Percentiles rank a stretch among this genome's conserved stretches.
phyloP scores from a whole-genome alignment of 345 rosid genomes.

The Eucalyptus pauciflora region DNA sequence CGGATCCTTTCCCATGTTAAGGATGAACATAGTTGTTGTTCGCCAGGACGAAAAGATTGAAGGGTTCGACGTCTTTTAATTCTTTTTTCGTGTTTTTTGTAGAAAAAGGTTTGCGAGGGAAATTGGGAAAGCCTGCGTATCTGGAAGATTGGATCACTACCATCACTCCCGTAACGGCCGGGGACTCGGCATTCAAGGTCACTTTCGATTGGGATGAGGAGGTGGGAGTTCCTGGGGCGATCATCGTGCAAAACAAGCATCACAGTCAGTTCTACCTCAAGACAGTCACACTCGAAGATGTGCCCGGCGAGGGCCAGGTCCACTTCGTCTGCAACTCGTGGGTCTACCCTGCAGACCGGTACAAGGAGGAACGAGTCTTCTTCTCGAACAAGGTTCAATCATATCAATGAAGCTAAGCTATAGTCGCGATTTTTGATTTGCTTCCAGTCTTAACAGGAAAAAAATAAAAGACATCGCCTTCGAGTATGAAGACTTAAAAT shows the following conservation, averaged over 20 bases:
- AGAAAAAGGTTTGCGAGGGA: constrained; percentile 21
- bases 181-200: constrained; percentile 18
- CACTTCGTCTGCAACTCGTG: constrained; percentile 42
- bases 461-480: neutral
- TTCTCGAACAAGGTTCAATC: constrained; percentile 23
- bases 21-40: neutral
- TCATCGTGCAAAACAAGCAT: constrained; percentile 23
- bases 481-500: neutral
- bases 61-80: neutral
- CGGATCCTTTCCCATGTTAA: neutral
- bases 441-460: neutral
- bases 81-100: neutral
- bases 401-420: neutral
- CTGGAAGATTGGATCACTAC: constrained; percentile 18
- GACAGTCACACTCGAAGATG: constrained; percentile 23
- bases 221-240: constrained; percentile 24
- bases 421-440: neutral
- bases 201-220: constrained; percentile 26
- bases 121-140: constrained; percentile 15
- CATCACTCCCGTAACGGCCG: constrained; percentile 3
- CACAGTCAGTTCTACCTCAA: constrained; percentile 28
- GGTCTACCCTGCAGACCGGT: constrained; percentile 24
- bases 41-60: neutral
- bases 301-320: constrained; percentile 25
- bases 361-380: constrained; percentile 19